phyloP scores from a whole-genome alignment of 2,329 filamentous ascomycete genomes.

The Colletotrichum nymphaeae region DNA sequence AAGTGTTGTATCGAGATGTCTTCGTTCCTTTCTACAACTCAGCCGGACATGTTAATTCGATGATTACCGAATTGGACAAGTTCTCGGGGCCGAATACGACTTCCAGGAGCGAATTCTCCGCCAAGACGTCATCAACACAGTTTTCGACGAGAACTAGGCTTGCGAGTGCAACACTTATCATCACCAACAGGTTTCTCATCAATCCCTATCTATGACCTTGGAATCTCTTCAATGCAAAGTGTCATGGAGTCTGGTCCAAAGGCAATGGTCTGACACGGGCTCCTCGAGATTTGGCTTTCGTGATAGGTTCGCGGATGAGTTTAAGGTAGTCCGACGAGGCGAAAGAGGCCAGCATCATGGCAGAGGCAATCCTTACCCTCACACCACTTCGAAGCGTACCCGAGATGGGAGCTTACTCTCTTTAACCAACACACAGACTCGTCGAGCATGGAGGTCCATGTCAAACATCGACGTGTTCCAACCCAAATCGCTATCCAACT shows the following conservation, averaged over 20 bases:
- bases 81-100: background rate
- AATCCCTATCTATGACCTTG: background rate
- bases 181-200: background rate
- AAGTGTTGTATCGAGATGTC: background rate
- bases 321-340: background rate
- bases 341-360: slow-evolving; percentile 3
- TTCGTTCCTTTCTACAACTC: background rate
- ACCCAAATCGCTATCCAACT: background rate
- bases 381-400: background rate
- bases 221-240: background rate
- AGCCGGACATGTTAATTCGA: background rate
- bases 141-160: background rate
- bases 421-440: slow-evolving; percentile 3
- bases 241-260: background rate
- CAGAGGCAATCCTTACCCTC: background rate
- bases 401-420: background rate
- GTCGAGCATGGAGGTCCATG: slow-evolving; percentile 21
- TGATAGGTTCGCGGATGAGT: background rate
- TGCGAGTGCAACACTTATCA: background rate
- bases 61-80: background rate
- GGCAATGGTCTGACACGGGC: background rate
- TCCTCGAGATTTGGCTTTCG: background rate
- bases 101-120: background rate
- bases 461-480: slow-evolving; percentile 19
- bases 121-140: background rate